Percentiles rank a stretch among this genome's conserved stretches.
phyloP scores from a whole-genome alignment of 108 stramenopile species.

The Chaetoceros tenuissimus region DNA sequence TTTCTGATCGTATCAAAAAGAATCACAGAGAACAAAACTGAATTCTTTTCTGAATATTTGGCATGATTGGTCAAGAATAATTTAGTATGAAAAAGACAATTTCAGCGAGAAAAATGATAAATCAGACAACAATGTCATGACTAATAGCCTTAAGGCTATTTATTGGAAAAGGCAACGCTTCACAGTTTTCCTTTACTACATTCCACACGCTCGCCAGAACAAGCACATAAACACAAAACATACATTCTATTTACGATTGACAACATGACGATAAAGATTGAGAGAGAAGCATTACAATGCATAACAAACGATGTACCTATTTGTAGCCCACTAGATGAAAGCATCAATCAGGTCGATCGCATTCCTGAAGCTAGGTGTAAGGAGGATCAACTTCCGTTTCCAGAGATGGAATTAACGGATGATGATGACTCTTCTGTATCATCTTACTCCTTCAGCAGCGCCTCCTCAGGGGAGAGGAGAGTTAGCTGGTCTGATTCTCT shows the following conservation, averaged over 20 bases:
- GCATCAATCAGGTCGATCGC: constrained; percentile 8
- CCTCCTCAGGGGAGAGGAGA: constrained; percentile 24
- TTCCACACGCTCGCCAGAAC: too few relatives aligned
- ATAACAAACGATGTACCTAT: constrained; percentile 26
- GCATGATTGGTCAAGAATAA: too few relatives aligned
- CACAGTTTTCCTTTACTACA: too few relatives aligned
- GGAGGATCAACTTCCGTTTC: not conserved
- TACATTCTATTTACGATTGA: not conserved
- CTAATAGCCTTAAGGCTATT: too few relatives aligned
- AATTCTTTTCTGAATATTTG: too few relatives aligned
- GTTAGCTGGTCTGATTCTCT: constrained; percentile 57
- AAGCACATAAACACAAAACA: too few relatives aligned
- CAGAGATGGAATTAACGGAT: constrained; percentile 12
- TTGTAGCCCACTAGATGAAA: constrained; percentile 14
- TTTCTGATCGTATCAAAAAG: too few relatives aligned
- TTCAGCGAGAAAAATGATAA: too few relatives aligned
- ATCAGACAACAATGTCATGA: too few relatives aligned
- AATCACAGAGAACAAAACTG: too few relatives aligned
- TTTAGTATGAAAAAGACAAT: too few relatives aligned
- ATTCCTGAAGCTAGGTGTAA: not conserved
- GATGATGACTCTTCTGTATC: constrained; percentile 40
- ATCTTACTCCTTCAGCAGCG: constrained; percentile 28
- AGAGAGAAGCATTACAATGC: constrained; percentile 51
- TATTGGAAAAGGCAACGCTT: too few relatives aligned
- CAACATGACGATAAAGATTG: constrained; percentile 70